These are phyloP conservation scores for Tarenaya hassleriana DNA, from an alignment of 345 rosid genomes.

Conservation along the genomic window DNA sequence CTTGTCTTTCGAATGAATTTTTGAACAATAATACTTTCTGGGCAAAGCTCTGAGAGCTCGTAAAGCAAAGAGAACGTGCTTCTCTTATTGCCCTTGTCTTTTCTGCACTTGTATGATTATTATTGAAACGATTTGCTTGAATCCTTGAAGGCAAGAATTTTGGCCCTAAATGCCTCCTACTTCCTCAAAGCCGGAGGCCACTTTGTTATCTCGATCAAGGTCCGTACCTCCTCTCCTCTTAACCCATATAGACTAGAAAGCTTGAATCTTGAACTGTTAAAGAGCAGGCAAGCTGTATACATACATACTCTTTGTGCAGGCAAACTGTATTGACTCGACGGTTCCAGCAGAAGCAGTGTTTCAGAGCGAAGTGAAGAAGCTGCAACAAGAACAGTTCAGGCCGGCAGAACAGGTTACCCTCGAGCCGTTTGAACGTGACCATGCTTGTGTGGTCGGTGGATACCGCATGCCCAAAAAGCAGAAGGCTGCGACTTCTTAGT, in stretches of 20 bases:
- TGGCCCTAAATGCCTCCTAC: slow-evolving; percentile 76
- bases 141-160: slow-evolving; percentile 69
- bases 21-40: no score
- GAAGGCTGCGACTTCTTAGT: slow-evolving; percentile 26
- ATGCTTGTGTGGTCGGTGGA: slow-evolving; percentile 87
- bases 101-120: neutral
- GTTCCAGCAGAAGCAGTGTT: slow-evolving; percentile 84
- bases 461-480: slow-evolving; percentile 87
- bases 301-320: slow-evolving; percentile 52
- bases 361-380: slow-evolving; percentile 78
- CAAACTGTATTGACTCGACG: slow-evolving; percentile 89
- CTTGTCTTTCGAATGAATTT: no score
- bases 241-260: no score
- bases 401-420: slow-evolving; percentile 87
- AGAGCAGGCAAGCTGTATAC: no score
- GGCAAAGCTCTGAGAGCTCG: neutral
- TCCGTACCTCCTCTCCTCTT: slow-evolving; percentile 20
- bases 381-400: slow-evolving; percentile 77
- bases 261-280: no score
- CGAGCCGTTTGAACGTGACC: slow-evolving; percentile 95
- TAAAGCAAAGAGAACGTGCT: neutral
- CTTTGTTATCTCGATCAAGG: slow-evolving; percentile 92
- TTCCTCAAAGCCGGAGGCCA: slow-evolving; percentile 91
- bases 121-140: slow-evolving; percentile 12
- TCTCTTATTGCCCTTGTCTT: neutral